These are phyloP conservation scores for Phytophthora crassamura DNA, from an alignment of 352 stramenopile species.

Conservation along the genomic window DNA sequence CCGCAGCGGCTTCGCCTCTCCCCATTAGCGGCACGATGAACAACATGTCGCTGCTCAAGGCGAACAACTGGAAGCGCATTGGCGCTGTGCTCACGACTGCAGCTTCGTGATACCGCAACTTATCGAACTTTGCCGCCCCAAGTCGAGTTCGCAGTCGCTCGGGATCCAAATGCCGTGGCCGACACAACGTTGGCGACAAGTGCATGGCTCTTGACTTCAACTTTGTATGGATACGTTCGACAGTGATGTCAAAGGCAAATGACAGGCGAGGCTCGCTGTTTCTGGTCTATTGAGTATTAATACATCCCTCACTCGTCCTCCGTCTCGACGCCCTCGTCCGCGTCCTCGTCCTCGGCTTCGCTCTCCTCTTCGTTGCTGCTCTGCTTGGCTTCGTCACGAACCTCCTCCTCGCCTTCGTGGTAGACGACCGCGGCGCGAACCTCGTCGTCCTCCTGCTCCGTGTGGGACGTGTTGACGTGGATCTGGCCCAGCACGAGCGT, in stretches of 20 bases:
- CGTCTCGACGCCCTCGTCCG: constrained; percentile 35
- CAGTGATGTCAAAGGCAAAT: constrained; percentile 30
- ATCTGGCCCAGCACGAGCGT: constrained; percentile 87
- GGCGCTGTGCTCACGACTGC: constrained; percentile 45
- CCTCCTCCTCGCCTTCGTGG: constrained; percentile 63
- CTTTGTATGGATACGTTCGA: constrained; percentile 10
- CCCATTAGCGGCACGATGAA: constrained; percentile 56
- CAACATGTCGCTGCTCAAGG: constrained; percentile 48
- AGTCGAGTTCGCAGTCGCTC: constrained; percentile 58
- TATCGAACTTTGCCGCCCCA: constrained; percentile 34
- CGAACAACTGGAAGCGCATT: constrained; percentile 57
- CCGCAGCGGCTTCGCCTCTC: constrained; percentile 13
- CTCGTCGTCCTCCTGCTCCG: constrained; percentile 49
- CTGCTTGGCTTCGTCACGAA: constrained; percentile 36
- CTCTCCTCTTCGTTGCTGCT: constrained; percentile 47
- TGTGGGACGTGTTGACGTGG: constrained; percentile 64
- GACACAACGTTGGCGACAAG: constrained; percentile 57
- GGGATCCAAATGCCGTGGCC: constrained; percentile 60
- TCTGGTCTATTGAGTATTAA: constrained; percentile 68
- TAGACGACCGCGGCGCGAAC: constrained; percentile 70
- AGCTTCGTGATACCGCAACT: constrained; percentile 64
- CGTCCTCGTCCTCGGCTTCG: constrained; percentile 52
- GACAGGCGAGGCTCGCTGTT: constrained; percentile 36
- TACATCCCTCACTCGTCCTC: constrained; percentile 54
- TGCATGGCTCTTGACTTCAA: constrained; percentile 19